Base-by-base conservation (phyloP, 2,329 filamentous ascomycete species). In the Fusarium torulosum region DNA sequence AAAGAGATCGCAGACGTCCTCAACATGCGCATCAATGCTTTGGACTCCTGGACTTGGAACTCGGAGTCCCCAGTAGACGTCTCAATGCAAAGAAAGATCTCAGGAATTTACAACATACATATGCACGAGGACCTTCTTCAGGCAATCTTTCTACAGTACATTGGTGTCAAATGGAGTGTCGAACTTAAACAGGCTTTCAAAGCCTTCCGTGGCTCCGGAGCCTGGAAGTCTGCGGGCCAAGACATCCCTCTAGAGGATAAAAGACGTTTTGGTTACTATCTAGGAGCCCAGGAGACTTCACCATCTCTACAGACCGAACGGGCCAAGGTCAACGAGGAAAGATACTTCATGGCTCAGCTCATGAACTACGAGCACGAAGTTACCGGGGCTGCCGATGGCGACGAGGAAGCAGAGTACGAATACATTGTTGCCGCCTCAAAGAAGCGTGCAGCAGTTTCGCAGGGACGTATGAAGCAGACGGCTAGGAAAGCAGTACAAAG, bases 121-220 rank as follows among this genome's bases (percentile, higher is more conserved):
- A 85, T 85, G 81, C 81, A 85, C 35, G 82, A 85, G 62, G 83
- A 86, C 31, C 77, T 85, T 1, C 77, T 85, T 2, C 82, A 85
- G 53, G 82, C 83, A 1, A 78, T 86, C 2, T 80, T 86, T n/a
- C 72, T 86, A 0, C 82, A 86, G 44, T 83, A 81, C 52, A 76
- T 86, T 25, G 84, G 84, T 3, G 74, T 82, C 15, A 81, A 78
- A 29, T 83, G 82, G 80, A 83, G 82, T 3, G 78, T 81, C 0
- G 78, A 79, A 35, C 69, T 85, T 50, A 84, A 82, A 49, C 14
- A 52, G 0, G 73, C 68, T 0, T 79, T 85, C 40, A 63, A 44
- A 7, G 31, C 33, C 0, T 76, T 79, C 52, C 78, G 77, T 37
- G 63, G 71, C 13, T 72, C 70, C 3, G 72, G 73, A 1, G 77